Evolutionary conservation across 23 red algal species (phyloP).

Genomic region (Gracilaria domingensis): DNA sequence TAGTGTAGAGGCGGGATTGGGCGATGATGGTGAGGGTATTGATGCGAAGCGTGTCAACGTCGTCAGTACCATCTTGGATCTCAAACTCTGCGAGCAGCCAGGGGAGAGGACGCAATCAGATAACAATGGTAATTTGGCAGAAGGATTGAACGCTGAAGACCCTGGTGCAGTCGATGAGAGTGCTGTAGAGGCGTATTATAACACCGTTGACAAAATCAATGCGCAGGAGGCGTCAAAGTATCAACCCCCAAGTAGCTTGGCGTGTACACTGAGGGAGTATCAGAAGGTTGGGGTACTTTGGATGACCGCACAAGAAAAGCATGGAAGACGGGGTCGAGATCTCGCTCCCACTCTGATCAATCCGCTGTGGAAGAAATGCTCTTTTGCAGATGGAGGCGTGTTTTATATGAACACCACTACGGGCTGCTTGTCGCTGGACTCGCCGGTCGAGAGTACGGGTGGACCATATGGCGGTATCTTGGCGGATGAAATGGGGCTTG

Average conservation of each 20-base stretch:
- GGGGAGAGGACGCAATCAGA: neutral
- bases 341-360: constrained; percentile 28
- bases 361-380: constrained; percentile 69
- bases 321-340: constrained; percentile 21
- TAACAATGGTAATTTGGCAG: neutral
- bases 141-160: constrained; percentile 8
- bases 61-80: constrained; percentile 29
- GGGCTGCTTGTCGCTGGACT: constrained; percentile 50
- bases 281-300: constrained; percentile 51
- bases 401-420: constrained; percentile 75
- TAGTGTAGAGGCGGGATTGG: constrained; percentile 12
- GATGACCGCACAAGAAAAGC: constrained; percentile 61
- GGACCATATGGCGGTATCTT: constrained; percentile 79
- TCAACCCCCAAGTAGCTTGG: constrained; percentile 43
- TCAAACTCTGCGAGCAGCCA: constrained; percentile 50
- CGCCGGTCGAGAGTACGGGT: constrained; percentile 23
- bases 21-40: constrained; percentile 39
- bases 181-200: constrained; percentile 56
- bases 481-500: constrained; percentile 96
- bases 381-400: constrained; percentile 60
- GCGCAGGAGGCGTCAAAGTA: constrained; percentile 36
- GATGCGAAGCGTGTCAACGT: constrained; percentile 60
- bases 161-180: constrained; percentile 50
- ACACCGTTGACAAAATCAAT: constrained; percentile 40
- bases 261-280: constrained; percentile 65